These are phyloP conservation scores for Aspergillus diversus DNA, from an alignment of 495 filamentous ascomycete species.

Conservation along the genomic window DNA sequence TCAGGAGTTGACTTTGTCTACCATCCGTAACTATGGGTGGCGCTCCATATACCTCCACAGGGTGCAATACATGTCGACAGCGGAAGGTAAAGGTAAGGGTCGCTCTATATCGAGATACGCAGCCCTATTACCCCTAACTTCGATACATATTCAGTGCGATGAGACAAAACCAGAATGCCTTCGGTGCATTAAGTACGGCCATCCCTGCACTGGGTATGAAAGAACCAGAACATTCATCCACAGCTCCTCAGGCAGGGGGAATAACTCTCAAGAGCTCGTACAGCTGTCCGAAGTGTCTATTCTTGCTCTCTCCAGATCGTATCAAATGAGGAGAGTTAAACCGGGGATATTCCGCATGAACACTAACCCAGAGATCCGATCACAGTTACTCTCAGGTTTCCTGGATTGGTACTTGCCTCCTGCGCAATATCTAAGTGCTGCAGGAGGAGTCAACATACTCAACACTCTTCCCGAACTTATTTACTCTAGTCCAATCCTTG, in stretches of 20 bases:
- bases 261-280: conserved; percentile 10
- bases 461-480: conserved; percentile 22
- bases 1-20: conserved; percentile 2
- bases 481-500: conserved; percentile 22
- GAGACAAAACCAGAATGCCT: conserved; percentile 31
- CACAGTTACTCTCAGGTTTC: conserved; percentile 25
- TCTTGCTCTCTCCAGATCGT: neutral
- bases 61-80: conserved; percentile 33
- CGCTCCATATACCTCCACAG: conserved; percentile 29
- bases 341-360: conserved; percentile 24
- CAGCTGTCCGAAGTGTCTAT: conserved; percentile 9
- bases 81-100: conserved; percentile 29
- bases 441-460: conserved; percentile 19
- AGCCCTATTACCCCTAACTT: conserved; percentile 6
- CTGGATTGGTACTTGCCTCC: conserved; percentile 20
- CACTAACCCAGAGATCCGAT: conserved; percentile 21
- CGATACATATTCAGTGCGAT: conserved; percentile 30
- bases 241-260: conserved; percentile 6
- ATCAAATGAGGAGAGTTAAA: conserved; percentile 9
- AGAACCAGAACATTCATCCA: conserved; percentile 27
- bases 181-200: conserved; percentile 35
- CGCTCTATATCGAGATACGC: conserved; percentile 2
- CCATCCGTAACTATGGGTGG: conserved; percentile 26
- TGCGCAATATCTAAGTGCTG: conserved; percentile 10
- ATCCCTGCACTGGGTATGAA: conserved; percentile 32